These are phyloP conservation scores for Phtheirospermum japonicum DNA, from an alignment of 257 asterid species.

Conservation along the genomic window DNA sequence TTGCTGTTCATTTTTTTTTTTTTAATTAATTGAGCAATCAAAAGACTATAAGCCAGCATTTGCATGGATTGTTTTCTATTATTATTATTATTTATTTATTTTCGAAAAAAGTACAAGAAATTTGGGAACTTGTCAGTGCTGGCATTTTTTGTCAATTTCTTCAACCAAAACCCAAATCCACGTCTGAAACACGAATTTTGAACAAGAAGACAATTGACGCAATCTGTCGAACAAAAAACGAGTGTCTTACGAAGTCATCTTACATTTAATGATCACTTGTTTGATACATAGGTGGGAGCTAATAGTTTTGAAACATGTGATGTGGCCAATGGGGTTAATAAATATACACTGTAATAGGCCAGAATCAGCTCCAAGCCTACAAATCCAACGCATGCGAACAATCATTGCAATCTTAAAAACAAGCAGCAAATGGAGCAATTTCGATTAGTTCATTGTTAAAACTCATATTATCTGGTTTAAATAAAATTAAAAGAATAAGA, in stretches of 20 bases:
- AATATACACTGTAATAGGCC: constrained; percentile 8
- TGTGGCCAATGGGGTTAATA: constrained; percentile 21
- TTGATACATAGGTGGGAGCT: constrained; percentile 6
- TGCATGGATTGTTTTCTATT: neutral
- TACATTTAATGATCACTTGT: constrained; percentile 12
- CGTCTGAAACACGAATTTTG: neutral
- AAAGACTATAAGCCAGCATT: constrained; percentile 13
- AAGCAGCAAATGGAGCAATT: constrained; percentile 5
- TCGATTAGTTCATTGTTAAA: constrained; percentile 4
- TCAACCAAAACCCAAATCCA: constrained; percentile 20
- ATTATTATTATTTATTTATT: too few relatives aligned
- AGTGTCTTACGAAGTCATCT: constrained; percentile 15
- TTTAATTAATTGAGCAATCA: constrained; percentile 26
- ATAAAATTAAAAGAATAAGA: constrained; percentile 14
- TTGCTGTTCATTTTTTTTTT: constrained; percentile 8
- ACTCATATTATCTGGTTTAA: constrained; percentile 19
- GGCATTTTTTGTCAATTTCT: constrained; percentile 19
- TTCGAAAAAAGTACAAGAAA: too few relatives aligned
- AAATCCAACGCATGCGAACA: neutral
- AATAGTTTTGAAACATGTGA: constrained; percentile 21
- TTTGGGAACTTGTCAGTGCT: constrained; percentile 10
- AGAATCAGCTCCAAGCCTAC: constrained; percentile 17
- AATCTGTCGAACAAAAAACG: constrained; percentile 4
- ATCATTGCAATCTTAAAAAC: constrained; percentile 16
- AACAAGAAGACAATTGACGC: constrained; percentile 19